Base-by-base conservation (phyloP, 2,329 filamentous ascomycete species). In the Graphilbum fragrans region DNA sequence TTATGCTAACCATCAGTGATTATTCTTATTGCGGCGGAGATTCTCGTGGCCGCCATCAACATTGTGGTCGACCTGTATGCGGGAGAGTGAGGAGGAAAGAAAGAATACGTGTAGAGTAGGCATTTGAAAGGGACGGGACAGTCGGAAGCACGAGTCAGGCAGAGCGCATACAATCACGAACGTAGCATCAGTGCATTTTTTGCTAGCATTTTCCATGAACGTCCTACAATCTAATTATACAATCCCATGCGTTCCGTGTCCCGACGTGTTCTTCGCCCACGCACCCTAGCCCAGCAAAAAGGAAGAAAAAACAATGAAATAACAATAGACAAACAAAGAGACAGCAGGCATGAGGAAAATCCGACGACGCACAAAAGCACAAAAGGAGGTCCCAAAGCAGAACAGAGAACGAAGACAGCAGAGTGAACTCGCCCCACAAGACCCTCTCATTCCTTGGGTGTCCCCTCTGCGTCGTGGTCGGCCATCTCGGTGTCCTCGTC, bases 51-150 rank as follows among this genome's bases (percentile, higher is more conserved):
- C 2, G 83, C 77, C 17, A 82, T 96, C 53, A 96, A 96, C 60
- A 96, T 98, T 48, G 74, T 95, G 23, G 92, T 96, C 27, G 92
- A 96, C 60, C 58, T 96, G 50, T 93, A 93, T 55, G 87, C 83
- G 1, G 56, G 57, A 7, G 35, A 36, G 3, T 41, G 16, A 22
- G 29, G 4, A 18, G 8, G 8, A 14, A 14, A 29, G 8, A 29
- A 8, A 17, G 6, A n/a, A 33, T 17, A n/a, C 16, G 31, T 33
- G n/a, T 14, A 10, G 4, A 36, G 11, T 22, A 7, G 20, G 7
- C 11, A 36, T 21, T 18, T n/a, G 14, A 10, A n/a, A 32, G 27
- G 27, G 29, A 4, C 7, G 7, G 16, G 8, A 6, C 8, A 22
- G 16, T 32, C 5, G 31, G 31, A 32, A 6, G 7, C 7, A 8